phyloP scores from a whole-genome alignment of 2,329 filamentous ascomycete genomes.

The Hypoxylon sp. region DNA sequence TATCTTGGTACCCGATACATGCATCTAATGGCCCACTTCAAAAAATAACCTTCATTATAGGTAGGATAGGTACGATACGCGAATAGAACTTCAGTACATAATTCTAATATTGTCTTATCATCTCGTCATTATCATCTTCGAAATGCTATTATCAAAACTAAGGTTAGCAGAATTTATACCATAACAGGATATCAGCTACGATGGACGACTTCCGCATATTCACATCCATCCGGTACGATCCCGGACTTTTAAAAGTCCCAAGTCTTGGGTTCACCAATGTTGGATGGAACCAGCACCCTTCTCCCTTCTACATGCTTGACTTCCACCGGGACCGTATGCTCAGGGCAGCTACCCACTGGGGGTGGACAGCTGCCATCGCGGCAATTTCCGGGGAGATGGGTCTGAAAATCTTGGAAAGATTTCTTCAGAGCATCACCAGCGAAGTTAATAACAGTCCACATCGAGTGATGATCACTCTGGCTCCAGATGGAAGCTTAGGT shows the following conservation, averaged over 20 bases:
- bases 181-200: slow-evolving; percentile 49
- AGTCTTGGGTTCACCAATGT: slow-evolving; percentile 57
- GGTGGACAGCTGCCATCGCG: slow-evolving; percentile 64
- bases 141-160: background rate
- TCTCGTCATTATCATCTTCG: background rate
- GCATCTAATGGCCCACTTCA: background rate
- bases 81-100: background rate
- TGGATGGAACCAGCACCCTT: slow-evolving; percentile 69
- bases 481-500: slow-evolving; percentile 62
- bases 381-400: slow-evolving; percentile 63
- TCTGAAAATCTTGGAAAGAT: slow-evolving; percentile 59
- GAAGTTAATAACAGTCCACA: slow-evolving; percentile 56
- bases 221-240: slow-evolving; percentile 81
- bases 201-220: slow-evolving; percentile 72
- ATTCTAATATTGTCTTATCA: background rate
- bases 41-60: too few relatives aligned
- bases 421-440: slow-evolving; percentile 53
- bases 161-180: background rate
- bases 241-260: slow-evolving; percentile 64
- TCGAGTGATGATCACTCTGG: slow-evolving; percentile 70
- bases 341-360: slow-evolving; percentile 70
- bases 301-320: slow-evolving; percentile 83
- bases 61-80: background rate
- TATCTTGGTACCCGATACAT: slow-evolving; percentile 9
- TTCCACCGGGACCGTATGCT: slow-evolving; percentile 85